Base-by-base conservation (phyloP, 2,329 filamentous ascomycete genomes). In the Trichoderma aggressivum region DNA sequence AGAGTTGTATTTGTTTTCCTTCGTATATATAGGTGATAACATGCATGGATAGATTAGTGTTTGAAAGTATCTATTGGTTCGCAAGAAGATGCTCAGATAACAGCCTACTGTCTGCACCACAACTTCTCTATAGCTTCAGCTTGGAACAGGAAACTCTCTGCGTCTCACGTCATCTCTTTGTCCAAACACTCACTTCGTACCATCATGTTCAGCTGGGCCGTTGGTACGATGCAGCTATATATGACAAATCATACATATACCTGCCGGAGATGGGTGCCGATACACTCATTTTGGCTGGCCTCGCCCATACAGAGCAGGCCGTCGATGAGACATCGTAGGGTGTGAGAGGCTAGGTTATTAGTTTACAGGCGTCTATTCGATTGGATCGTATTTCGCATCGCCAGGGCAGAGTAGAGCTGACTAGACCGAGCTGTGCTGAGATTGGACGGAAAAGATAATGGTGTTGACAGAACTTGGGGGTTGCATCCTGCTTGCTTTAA, bases 181-280 rank as follows among this genome's bases (percentile, higher is more conserved):
- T 14, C 47, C 6, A 53, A 12, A 50, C 47, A 21, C 8, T 2
- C 10, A 2, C n/a, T 3, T n/a, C 21, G 0, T 21, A 10, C 5
- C 11, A 12, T 50, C 43, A 11, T 11, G 21, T 50, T 6, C 43
- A 21, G 43, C 10, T 50, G 10, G n/a, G 21, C 43, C 10, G 5
- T 7, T 50, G 0, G 10, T 7, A 7, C 2, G 8, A 21, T 6
- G n/a, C 5, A 21, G 21, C 4, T 4, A 21, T 21, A 50, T 50
- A 2, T 21, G 43, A 50, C 10, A 21, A 50, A 0, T 21, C 8
- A 21, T 7, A 11, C 1, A 1, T 21, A 1, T 12, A 0, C 21
- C 43, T 50, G 1, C n/a, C 3, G n/a, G 3, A 21, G 12, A 1
- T 21, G 3, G 39, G 1, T 50, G 10, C 8, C 10, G 10, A 50